Base-by-base conservation (phyloP, 139 green algal genomes). In the Pseudopediastrum boryanum region DNA sequence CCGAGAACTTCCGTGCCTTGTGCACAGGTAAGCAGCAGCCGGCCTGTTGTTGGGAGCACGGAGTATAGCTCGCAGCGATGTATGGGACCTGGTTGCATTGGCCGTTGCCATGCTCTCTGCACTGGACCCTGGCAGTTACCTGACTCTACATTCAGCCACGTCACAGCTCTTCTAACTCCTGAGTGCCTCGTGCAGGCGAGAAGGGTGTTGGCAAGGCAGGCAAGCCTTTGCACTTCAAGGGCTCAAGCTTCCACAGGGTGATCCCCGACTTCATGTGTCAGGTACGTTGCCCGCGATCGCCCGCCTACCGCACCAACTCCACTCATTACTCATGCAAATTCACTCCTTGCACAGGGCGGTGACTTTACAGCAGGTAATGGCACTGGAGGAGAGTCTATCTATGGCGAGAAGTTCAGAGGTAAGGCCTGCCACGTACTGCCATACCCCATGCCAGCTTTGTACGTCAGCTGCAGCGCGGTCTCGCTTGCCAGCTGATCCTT, bases 1-100 rank as follows among this genome's bases (percentile, higher is more conserved):
- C 90, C 0, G 95, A 98, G 80, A 98, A 98, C 92, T 99, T 98
- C 91, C 84, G 90, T 7, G 82, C 82, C 0, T 85, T 98, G 36
- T 98, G 93, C 88, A 98, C 94, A 5, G 92, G 93, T 86, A 77
- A 87, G 52, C n/a, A n/a, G n/a, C n/a, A n/a, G n/a, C n/a, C n/a
- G n/a, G n/a, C n/a, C n/a, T n/a, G n/a, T n/a, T n/a, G n/a, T n/a
- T n/a, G n/a, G n/a, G n/a, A n/a, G n/a, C n/a, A n/a, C n/a, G n/a
- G n/a, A n/a, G n/a, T n/a, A n/a, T n/a, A n/a, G n/a, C n/a, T n/a
- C n/a, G n/a, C n/a, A n/a, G n/a, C n/a, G n/a, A n/a, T n/a, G n/a
- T n/a, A n/a, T n/a, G n/a, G n/a, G n/a, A n/a, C n/a, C n/a, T n/a
- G n/a, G n/a, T n/a, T n/a, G n/a, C n/a, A n/a, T n/a, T n/a, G n/a